Evolutionary conservation across 306 rosid species (phyloP), one percentile per base, ranked within the genome.

Genomic region (Inga leiocalycina): DNA sequence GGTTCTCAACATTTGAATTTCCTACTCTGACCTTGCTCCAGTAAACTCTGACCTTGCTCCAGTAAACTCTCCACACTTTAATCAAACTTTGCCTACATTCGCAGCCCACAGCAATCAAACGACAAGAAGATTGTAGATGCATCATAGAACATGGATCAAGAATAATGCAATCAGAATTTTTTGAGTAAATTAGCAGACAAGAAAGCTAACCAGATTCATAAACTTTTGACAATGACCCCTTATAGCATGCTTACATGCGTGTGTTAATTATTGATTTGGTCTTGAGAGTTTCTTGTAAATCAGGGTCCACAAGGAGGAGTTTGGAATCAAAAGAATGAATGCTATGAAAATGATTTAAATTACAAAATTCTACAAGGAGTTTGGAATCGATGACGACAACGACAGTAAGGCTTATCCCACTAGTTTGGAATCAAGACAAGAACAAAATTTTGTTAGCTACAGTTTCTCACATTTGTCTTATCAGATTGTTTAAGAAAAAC

Each of bases 21-120:
- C 88, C 81, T n/a, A 79, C 85, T 84, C 79, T 82, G 51, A 86
- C 61, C 81, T 75, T 85, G 14, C 88, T 89, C 88, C 86, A 85
- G 8, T 89, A 84, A 82, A 89, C 71, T 84, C 84, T 89, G 51
- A 86, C 61, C 81, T 75, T 85, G 14, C 88, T 89, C 88, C 86
- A 85, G 8, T 89, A 84, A 82, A 89, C 71, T 84, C 84, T 89
- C 92, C 88, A 84, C 12, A 74, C 78, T 79, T 75, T 35, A 78
- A 77, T 81, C 43, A 90, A 89, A 84, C 88, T 92, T 87, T 78
- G 87, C 90, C 98, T 93, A 93, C 89, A 89, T 17, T 54, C 15
- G 52, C 17, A 34, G 44, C 59, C 5, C 81, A 76, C 44, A 77
- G 30, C 81, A 65, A 81, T 75, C 22, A 16, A 16, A 43, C 65